Percentiles rank a stretch among this genome's conserved stretches.
phyloP scores from a whole-genome alignment of 495 filamentous ascomycete genomes.

The Lophiotrema nucula region DNA sequence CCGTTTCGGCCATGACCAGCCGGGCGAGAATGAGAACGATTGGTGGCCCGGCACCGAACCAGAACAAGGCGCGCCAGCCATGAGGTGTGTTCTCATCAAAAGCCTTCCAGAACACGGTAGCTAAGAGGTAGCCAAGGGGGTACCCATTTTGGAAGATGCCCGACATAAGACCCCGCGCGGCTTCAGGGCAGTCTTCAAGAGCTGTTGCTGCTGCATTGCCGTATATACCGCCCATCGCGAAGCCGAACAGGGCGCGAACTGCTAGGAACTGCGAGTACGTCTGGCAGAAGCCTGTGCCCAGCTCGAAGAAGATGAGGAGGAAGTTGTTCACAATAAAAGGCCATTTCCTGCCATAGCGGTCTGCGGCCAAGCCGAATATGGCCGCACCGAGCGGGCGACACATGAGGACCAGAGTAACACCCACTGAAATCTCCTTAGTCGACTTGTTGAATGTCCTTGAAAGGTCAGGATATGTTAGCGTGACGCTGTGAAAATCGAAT shows the following conservation, averaged over 20 bases:
- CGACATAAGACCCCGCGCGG: slow-evolving; percentile 72
- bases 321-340: slow-evolving; percentile 80
- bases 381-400: slow-evolving; percentile 70
- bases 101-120: slow-evolving; percentile 66
- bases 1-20: slow-evolving; percentile 70
- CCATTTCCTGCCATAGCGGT: slow-evolving; percentile 85
- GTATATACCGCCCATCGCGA: slow-evolving; percentile 86
- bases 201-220: slow-evolving; percentile 84
- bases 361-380: slow-evolving; percentile 72
- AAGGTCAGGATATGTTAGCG: slow-evolving; percentile 67
- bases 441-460: slow-evolving; percentile 62
- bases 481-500: slow-evolving; percentile 91
- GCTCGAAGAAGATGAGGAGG: slow-evolving; percentile 76
- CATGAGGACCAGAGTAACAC: slow-evolving; percentile 82
- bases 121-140: slow-evolving; percentile 80
- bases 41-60: slow-evolving; percentile 78
- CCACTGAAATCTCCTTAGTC: slow-evolving; percentile 79
- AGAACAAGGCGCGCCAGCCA: slow-evolving; percentile 55
- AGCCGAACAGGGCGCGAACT: slow-evolving; percentile 76
- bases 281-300: slow-evolving; percentile 74
- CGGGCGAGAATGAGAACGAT: slow-evolving; percentile 75
- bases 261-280: slow-evolving; percentile 78
- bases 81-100: slow-evolving; percentile 21
- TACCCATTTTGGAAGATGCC: slow-evolving; percentile 85
- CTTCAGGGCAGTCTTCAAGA: slow-evolving; percentile 74